phyloP scores from a whole-genome alignment of 495 filamentous ascomycete genomes.

The Glonium stellatum region DNA sequence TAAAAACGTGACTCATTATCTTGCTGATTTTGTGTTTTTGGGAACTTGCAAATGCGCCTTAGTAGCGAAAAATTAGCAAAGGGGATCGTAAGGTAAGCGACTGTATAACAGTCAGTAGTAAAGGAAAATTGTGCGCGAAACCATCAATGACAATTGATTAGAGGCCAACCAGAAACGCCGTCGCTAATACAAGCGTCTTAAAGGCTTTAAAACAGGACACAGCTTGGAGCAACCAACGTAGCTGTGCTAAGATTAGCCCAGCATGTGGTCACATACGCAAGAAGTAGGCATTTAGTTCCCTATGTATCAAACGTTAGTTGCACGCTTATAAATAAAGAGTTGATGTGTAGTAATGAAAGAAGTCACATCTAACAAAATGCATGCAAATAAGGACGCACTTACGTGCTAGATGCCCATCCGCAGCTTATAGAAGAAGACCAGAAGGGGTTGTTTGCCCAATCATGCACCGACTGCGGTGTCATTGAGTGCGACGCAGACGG shows the following conservation, averaged over 20 bases:
- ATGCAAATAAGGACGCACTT: too few relatives aligned
- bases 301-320: neutral
- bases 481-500: conserved; percentile 93
- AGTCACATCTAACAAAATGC: too few relatives aligned
- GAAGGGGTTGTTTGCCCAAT: neutral
- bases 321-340: neutral
- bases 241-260: neutral
- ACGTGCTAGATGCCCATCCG: too few relatives aligned
- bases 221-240: neutral
- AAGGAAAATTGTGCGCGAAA: too few relatives aligned
- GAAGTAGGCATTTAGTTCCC: too few relatives aligned
- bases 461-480: conserved; percentile 44
- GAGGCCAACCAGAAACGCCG: neutral
- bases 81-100: too few relatives aligned
- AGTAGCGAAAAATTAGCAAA: too few relatives aligned
- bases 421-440: neutral
- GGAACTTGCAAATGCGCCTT: too few relatives aligned
- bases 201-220: neutral
- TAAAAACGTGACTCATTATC: too few relatives aligned
- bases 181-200: neutral
- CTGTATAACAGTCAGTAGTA: too few relatives aligned
- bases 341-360: neutral
- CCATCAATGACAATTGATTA: neutral
- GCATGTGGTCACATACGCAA: too few relatives aligned
- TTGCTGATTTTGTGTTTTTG: too few relatives aligned